A percentile compares a stretch with the other conserved stretches of the same genome.
Evolutionary conservation across 140 eudicot genomes (phyloP).

Genomic region (Stevia rebaudiana): DNA sequence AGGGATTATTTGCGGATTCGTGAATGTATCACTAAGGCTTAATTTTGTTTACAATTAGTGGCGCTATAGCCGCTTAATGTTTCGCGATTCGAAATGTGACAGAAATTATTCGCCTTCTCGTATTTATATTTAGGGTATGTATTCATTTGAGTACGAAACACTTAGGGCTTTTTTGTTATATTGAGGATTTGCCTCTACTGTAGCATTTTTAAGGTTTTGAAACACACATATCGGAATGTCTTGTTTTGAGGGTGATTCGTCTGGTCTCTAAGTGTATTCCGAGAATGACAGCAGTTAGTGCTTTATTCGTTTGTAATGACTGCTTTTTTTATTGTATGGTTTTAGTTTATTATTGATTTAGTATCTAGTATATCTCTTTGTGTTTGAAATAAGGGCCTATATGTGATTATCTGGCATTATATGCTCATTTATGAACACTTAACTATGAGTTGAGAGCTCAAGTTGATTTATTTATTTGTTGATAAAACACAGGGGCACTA

Average conservation of each 20-base stretch:
- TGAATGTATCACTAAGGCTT: too few species aligned
- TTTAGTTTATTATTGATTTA: too few species aligned
- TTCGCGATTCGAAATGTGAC: neutral
- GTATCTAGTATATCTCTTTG: too few species aligned
- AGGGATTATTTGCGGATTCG: too few species aligned
- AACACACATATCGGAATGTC: neutral
- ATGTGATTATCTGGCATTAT: too few species aligned
- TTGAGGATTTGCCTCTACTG: slow-evolving; percentile 10
- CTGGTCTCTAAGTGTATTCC: neutral
- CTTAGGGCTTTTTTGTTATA: neutral
- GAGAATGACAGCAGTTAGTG: slow-evolving; percentile 16
- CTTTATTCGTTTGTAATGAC: neutral
- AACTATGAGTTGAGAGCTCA: too few species aligned
- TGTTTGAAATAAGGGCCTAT: too few species aligned
- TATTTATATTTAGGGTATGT: neutral
- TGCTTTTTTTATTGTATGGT: too few species aligned
- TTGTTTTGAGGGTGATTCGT: slow-evolving; percentile 1
- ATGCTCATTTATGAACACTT: too few species aligned
- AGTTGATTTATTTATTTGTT: too few species aligned
- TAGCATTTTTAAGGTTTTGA: slow-evolving; percentile 20
- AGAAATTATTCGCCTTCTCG: neutral
- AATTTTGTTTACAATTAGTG: neutral
- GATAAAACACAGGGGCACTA: too few species aligned
- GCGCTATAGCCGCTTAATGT: slow-evolving; percentile 5
- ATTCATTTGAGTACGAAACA: neutral